Conservation (phyloP, 2,329 filamentous ascomycete species). For the Fusarium nisikadoi region DNA sequence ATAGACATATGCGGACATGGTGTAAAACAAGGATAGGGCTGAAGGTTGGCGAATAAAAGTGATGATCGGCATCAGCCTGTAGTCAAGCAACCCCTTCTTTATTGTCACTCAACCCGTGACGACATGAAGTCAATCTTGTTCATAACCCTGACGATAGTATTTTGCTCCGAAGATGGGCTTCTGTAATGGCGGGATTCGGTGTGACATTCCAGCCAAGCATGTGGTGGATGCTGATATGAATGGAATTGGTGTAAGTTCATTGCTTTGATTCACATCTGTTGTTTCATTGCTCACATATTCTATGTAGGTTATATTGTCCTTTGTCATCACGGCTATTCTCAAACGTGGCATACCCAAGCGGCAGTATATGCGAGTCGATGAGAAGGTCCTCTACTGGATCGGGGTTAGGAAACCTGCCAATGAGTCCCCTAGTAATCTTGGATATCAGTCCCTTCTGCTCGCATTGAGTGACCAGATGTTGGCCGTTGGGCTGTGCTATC, state of each 20-base stretch:
- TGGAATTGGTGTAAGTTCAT: slow-evolving; percentile 18
- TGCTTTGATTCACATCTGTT: background rate
- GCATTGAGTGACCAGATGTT: slow-evolving; percentile 30
- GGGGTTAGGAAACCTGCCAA: slow-evolving; percentile 8
- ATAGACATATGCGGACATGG: background rate
- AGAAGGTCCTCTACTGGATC: slow-evolving; percentile 16
- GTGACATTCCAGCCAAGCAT: background rate
- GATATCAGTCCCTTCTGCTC: slow-evolving; percentile 27
- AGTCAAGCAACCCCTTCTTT: background rate
- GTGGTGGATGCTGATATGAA: slow-evolving; percentile 31
- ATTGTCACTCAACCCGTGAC: background rate
- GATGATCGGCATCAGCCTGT: slow-evolving; percentile 5
- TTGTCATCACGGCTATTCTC: slow-evolving; percentile 12
- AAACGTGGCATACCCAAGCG: slow-evolving; percentile 22
- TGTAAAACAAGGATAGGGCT: slow-evolving; percentile 20
- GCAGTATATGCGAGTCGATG: slow-evolving; percentile 20
- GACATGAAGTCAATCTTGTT: background rate
- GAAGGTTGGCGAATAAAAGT: background rate
- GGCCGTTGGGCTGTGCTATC: slow-evolving; percentile 20
- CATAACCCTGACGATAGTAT: background rate
- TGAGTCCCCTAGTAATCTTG: slow-evolving; percentile 18
- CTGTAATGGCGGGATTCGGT: slow-evolving; percentile 6
- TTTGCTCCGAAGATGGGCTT: background rate
- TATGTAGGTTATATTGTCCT: slow-evolving; percentile 13
- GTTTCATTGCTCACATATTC: background rate